Conservation (phyloP, 75 land plant genomes). For the Picea sitchensis region DNA sequence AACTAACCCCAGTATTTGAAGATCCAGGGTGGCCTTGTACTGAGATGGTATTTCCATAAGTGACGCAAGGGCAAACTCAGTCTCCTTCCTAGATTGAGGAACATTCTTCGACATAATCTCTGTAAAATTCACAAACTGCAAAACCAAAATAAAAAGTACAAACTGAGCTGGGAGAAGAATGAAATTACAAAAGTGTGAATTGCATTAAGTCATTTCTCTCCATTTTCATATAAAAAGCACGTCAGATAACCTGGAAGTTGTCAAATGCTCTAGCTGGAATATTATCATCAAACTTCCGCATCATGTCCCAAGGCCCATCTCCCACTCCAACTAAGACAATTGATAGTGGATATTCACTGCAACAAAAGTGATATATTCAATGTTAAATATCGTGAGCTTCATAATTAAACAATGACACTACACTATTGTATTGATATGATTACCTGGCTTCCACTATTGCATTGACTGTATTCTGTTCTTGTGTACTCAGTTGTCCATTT, state of each 20-base stretch:
- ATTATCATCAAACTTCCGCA: slow-evolving; percentile 73
- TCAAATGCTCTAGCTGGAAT: slow-evolving; percentile 73
- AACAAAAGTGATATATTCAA: not conserved
- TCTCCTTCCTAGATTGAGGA: slow-evolving; percentile 49
- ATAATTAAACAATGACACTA: not conserved
- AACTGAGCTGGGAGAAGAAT: not conserved
- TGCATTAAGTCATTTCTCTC: not conserved
- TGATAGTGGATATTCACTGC: slow-evolving; percentile 66
- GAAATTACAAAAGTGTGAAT: not conserved
- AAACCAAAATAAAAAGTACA: not conserved
- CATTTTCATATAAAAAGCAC: not conserved
- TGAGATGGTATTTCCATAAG: slow-evolving; percentile 93
- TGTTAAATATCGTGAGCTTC: not conserved
- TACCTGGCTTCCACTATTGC: slow-evolving; percentile 81
- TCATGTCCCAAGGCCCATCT: slow-evolving; percentile 89
- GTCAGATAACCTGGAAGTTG: slow-evolving; percentile 70
- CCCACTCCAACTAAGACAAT: slow-evolving; percentile 87
- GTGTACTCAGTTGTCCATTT: slow-evolving; percentile 53
- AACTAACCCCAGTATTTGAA: slow-evolving; percentile 46
- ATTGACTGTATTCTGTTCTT: slow-evolving; percentile 57
- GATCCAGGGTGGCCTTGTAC: slow-evolving; percentile 85
- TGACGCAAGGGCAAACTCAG: slow-evolving; percentile 80
- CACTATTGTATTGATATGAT: not conserved
- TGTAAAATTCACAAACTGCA: slow-evolving; percentile 91
- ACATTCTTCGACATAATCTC: slow-evolving; percentile 72